Evolutionary conservation across 768 basidiomycete genomes (phyloP).

Genomic region (Clathrus columnatus): DNA sequence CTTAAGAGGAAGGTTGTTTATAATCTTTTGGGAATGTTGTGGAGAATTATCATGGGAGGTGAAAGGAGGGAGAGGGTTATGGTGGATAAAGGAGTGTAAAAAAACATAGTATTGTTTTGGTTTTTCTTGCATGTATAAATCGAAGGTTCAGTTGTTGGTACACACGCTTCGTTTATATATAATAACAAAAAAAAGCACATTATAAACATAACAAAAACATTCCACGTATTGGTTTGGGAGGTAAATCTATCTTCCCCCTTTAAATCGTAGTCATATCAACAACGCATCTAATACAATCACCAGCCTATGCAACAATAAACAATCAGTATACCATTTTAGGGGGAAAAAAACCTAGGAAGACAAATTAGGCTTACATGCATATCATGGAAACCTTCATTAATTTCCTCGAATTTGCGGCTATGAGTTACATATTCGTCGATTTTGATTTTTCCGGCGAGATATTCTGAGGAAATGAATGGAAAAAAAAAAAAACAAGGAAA

Average conservation of each 20-base stretch:
- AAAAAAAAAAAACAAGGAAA: background rate
- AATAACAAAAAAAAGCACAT: too few species aligned
- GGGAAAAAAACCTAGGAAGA: background rate
- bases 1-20: constrained; percentile 61
- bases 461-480: constrained; percentile 40
- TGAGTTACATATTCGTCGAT: constrained; percentile 98
- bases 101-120: too few species aligned
- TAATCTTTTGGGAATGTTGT: constrained; percentile 55
- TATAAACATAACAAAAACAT: too few species aligned
- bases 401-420: constrained; percentile 58
- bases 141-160: too few species aligned
- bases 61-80: constrained; percentile 32
- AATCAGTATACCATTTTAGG: background rate
- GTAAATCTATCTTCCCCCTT: too few species aligned
- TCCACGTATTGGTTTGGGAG: background rate
- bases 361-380: constrained; percentile 74
- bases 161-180: too few species aligned
- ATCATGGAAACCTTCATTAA: constrained; percentile 85
- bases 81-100: constrained; percentile 42
- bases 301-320: constrained; percentile 35
- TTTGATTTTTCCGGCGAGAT: constrained; percentile 71
- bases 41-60: constrained; percentile 61
- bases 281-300: constrained; percentile 91
- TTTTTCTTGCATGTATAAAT: too few species aligned
- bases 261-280: constrained; percentile 64